Evolutionary conservation across 768 basidiomycete species (phyloP), one percentile per base, ranked within the genome.

Genomic region (Russula lepida): DNA sequence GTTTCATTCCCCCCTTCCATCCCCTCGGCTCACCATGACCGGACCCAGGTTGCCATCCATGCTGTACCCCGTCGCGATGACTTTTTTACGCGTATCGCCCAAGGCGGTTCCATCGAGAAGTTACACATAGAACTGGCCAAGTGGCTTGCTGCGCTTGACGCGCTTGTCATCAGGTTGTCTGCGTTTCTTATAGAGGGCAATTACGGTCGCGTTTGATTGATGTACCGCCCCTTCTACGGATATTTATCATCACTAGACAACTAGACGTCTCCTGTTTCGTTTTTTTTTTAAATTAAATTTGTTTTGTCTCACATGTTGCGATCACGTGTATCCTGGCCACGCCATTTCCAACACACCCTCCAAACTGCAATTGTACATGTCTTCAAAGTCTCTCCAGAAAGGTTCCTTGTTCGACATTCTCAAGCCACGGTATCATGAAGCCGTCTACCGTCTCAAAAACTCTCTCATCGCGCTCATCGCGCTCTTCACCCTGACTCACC

Each of bases 131-230:
- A 82, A 63, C 73, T 90, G 19, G 68, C 71, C 28, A 77, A 76
- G 56, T 90, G 88, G 88, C 75, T 89, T 0, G 72, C 58, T 0
- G 85, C 79, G 0, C 75, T 90, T 13, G 79, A 84, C 51, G 72
- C 47, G 23, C 78, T 84, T 32, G 78, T 86, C 3, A 64, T 63
- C 46, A 78, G 79, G 53, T 74, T 87, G 70, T 76, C 75, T 59
- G 64, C 54, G 1, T 86, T 86, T 65, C 75, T 88, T 63, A 76
- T 74, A 63, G 76, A 81, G 64, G 84, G 82, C 43, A 77, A 75
- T 17, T 78, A 88, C 63, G 81, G 76, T 76, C 84, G 68, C 58
- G 78, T 86, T 8, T 85, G 67, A 32, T 44, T 43, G 6, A 63
- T 33, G 32, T 11, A 46, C 44, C 21, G 21, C 44, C 13, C 43